Evolutionary conservation across 148 eudicot species (phyloP).

Genomic region (Simmondsia chinensis): DNA sequence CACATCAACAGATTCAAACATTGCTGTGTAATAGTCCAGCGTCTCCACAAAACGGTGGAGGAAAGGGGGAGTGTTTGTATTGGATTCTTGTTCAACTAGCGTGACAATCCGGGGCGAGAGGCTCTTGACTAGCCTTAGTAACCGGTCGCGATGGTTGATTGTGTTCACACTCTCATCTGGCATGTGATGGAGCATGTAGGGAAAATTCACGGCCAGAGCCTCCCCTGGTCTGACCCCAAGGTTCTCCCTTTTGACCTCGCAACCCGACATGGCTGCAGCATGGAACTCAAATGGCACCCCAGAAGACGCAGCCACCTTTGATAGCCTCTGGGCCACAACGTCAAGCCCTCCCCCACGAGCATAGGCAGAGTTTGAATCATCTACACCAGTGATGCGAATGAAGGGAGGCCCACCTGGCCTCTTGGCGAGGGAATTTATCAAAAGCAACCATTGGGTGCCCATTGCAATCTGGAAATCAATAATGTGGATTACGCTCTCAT

Average conservation of each 20-base stretch:
- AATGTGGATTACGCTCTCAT: slow-evolving; percentile 59
- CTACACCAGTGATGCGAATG: slow-evolving; percentile 78
- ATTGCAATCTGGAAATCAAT: slow-evolving; percentile 83
- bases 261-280: slow-evolving; percentile 67
- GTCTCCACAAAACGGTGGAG: slow-evolving; percentile 55
- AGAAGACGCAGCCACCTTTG: slow-evolving; percentile 29
- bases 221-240: slow-evolving; percentile 42
- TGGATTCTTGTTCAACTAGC: slow-evolving; percentile 81
- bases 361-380: slow-evolving; percentile 59
- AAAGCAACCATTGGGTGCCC: slow-evolving; percentile 74
- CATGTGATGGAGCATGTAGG: slow-evolving; percentile 86
- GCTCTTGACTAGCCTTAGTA: slow-evolving; percentile 63
- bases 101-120: slow-evolving; percentile 69
- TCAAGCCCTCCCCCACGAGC: slow-evolving; percentile 85
- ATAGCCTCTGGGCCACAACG: slow-evolving; percentile 41
- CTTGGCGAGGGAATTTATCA: slow-evolving; percentile 39
- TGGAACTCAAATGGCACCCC: slow-evolving; percentile 69
- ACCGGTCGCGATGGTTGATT: slow-evolving; percentile 66
- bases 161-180: slow-evolving; percentile 95
- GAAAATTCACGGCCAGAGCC: slow-evolving; percentile 79
- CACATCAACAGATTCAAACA: slow-evolving; percentile 84
- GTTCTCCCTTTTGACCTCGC: slow-evolving; percentile 45
- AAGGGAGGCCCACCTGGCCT: slow-evolving; percentile 71
- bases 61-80: slow-evolving; percentile 77
- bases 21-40: slow-evolving; percentile 68